These are phyloP conservation scores for Coemansia sp. DNA, from an alignment of 192 early-diverging fungal species.

Conservation along the genomic window DNA sequence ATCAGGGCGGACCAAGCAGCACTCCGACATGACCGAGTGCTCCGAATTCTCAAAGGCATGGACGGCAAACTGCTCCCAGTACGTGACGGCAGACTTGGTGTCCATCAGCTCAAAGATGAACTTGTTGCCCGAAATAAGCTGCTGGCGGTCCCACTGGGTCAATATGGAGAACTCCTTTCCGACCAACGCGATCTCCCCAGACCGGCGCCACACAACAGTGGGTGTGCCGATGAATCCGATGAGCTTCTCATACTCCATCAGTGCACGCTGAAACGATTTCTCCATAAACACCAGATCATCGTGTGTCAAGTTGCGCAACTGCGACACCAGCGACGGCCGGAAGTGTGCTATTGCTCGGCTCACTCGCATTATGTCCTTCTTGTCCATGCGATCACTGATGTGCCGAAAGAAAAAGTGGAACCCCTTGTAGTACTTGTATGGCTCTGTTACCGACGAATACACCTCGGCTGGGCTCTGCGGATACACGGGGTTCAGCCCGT, in stretches of 20 bases:
- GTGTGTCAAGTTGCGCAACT: constrained; percentile 90
- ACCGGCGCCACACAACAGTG: constrained; percentile 95
- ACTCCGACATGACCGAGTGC: constrained; percentile 85
- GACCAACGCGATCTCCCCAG: constrained; percentile 92
- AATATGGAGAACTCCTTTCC: constrained; percentile 95
- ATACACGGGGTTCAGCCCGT: constrained; percentile 52
- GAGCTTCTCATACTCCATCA: constrained; percentile 95
- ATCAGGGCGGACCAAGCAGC: constrained; percentile 74
- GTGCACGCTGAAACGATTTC: constrained; percentile 90
- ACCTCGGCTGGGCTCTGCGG: constrained; percentile 58
- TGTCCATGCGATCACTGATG: constrained; percentile 83
- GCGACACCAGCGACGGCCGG: constrained; percentile 88
- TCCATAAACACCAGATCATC: constrained; percentile 97
- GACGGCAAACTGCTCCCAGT: constrained; percentile 92
- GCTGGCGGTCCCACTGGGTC: constrained; percentile 88
- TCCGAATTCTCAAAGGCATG: constrained; percentile 94
- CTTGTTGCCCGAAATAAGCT: constrained; percentile 58
- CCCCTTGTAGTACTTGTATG: constrained; percentile 90
- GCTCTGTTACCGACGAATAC: constrained; percentile 75
- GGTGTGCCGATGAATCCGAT: constrained; percentile 94
- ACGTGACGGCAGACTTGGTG: constrained; percentile 85
- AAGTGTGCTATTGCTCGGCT: constrained; percentile 86
- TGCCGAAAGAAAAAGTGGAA: constrained; percentile 89
- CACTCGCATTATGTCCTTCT: constrained; percentile 85
- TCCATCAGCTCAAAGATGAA: constrained; percentile 82